These are phyloP conservation scores for Pugionium cornutum DNA, from an alignment of 345 rosid genomes.

Conservation along the genomic window DNA sequence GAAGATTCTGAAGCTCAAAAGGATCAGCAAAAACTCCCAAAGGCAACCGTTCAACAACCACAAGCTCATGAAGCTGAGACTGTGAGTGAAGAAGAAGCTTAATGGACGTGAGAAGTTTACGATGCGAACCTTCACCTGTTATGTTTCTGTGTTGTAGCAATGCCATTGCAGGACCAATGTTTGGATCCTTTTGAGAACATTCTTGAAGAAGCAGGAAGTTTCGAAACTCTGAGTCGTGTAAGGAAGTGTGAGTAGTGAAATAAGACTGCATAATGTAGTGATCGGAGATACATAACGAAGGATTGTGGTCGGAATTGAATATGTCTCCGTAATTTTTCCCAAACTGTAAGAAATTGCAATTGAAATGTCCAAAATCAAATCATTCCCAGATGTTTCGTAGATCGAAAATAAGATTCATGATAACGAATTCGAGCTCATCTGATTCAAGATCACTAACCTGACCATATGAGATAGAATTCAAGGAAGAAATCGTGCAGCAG, in stretches of 20 bases:
- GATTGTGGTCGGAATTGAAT: not conserved
- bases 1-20: slow-evolving; percentile 80
- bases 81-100: too few species aligned
- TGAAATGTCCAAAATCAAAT: too few species aligned
- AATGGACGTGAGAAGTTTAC: too few species aligned
- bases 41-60: slow-evolving; percentile 71
- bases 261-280: slow-evolving; percentile 58
- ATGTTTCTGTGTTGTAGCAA: slow-evolving; percentile 47
- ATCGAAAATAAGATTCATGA: too few species aligned
- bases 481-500: too few species aligned
- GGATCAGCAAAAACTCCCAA: too few species aligned
- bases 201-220: slow-evolving; percentile 51
- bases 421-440: too few species aligned
- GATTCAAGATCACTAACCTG: too few species aligned
- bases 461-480: too few species aligned
- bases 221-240: slow-evolving; percentile 53
- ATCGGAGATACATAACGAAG: slow-evolving; percentile 31
- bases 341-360: slow-evolving; percentile 13
- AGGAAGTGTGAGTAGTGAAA: slow-evolving; percentile 47
- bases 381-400: too few species aligned
- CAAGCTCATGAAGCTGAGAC: slow-evolving; percentile 46
- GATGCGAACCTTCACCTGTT: slow-evolving; percentile 90
- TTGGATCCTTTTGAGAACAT: slow-evolving; percentile 28
- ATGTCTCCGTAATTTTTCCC: slow-evolving; percentile 8
- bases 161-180: slow-evolving; percentile 26